These are phyloP conservation scores for Erythrobasidium hasegawianum DNA, from an alignment of 1,284 basidiomycete genomes.

Conservation along the genomic window DNA sequence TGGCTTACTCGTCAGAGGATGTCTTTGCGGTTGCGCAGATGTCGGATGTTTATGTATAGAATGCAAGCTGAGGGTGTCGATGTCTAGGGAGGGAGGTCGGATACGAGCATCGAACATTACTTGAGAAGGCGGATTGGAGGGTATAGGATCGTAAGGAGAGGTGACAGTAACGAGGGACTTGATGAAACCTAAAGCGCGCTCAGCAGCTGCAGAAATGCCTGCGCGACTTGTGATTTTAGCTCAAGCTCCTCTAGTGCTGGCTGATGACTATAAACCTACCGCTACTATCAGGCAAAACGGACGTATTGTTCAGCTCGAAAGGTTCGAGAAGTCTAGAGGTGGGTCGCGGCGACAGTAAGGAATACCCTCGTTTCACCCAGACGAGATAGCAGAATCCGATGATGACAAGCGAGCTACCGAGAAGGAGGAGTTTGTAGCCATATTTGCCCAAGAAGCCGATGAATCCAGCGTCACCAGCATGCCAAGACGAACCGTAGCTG, in stretches of 20 bases:
- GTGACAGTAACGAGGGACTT: conserved; percentile 2
- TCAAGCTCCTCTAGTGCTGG: not conserved
- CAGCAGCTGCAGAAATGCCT: not conserved
- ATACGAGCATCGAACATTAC: too few relatives aligned
- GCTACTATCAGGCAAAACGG: not conserved
- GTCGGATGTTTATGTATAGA: too few relatives aligned
- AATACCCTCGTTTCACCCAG: conserved; percentile 9
- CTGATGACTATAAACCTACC: not conserved
- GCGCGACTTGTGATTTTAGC: too few relatives aligned
- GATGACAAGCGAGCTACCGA: conserved; percentile 21
- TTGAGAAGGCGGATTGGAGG: too few relatives aligned
- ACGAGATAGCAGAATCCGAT: conserved; percentile 31
- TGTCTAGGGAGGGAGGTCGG: too few relatives aligned
- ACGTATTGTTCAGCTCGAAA: conserved; percentile 5
- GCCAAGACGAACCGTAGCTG: conserved; percentile 87
- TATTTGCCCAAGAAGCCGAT: conserved; percentile 43
- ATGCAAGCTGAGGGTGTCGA: too few relatives aligned
- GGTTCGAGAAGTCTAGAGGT: conserved; percentile 17
- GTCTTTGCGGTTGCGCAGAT: not conserved
- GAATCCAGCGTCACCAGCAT: conserved; percentile 49
- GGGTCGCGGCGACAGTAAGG: conserved; percentile 3
- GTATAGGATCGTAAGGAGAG: not conserved
- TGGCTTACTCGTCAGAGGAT: conserved; percentile 8
- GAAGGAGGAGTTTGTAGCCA: conserved; percentile 28
- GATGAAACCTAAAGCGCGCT: not conserved